Evolutionary conservation across 495 filamentous ascomycete genomes (phyloP), one percentile per base, ranked within the genome.

Genomic region (Podospora tetraspora): DNA sequence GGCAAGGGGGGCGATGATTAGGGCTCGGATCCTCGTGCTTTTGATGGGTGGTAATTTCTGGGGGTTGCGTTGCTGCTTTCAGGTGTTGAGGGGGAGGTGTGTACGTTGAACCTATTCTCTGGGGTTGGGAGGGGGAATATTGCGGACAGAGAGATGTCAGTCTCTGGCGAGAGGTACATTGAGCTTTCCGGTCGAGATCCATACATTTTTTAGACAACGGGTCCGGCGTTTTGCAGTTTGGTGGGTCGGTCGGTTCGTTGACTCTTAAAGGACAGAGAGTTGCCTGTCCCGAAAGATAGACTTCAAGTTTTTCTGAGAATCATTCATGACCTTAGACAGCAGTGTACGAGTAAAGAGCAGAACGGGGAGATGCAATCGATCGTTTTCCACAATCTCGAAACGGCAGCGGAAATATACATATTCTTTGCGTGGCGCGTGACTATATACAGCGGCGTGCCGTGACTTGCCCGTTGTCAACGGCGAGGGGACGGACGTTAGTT

Each of bases 1-100:
- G 62, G 67, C 3, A 66, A 68, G 27, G 69, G 65, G 22, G 67
- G 34, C 7, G 23, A 3, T 59, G 29, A 16, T 43, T 62, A 32
- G 7, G 21, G 21, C 22, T 32, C 61, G 61, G n/a, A 11, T 32
- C 6, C 27, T 5, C 16, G n/a, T 52, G 43, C 16, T 52, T 52
- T n/a, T 52, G 30, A 52, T n/a, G 19, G 43, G 8, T 13, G 43
- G 16, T 52, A n/a, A 52, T 52, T 13, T 52, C 43, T 43, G 8
- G 16, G 32, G 43, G 43, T n/a, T n/a, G 16, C 43, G 43, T 19
- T n/a, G 43, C 3, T 43, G 13, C 43, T 52, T 52, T 52, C n/a
- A 11, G 10, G 32, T 52, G 43, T 3, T 12, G 1, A 4, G 43
- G 3, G 43, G 19, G 11, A 12, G 11, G 11, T 0, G 32, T 34